Evolutionary conservation across 305 asterid species (phyloP).

Genomic region (Fraxinus platypoda): DNA sequence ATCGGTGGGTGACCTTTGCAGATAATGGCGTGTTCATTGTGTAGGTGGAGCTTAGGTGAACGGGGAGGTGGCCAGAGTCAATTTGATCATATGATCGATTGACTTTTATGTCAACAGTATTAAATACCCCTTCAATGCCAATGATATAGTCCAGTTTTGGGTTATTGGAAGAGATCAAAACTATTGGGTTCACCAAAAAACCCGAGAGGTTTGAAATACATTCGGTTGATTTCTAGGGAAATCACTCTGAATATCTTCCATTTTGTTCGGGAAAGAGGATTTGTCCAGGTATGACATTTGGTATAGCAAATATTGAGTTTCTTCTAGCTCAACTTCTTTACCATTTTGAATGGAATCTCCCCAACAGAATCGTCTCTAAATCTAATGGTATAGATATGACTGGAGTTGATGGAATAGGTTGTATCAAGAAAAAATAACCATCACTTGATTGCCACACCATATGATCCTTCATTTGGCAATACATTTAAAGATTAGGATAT

Average conservation of each 20-base stretch:
- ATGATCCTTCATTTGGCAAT: background rate
- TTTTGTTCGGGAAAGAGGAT: constrained; percentile 28
- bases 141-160: background rate
- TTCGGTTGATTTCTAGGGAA: constrained; percentile 18
- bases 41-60: too few relatives aligned
- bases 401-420: constrained; percentile 6
- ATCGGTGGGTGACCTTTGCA: too few relatives aligned
- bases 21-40: too few relatives aligned
- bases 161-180: background rate
- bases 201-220: too few relatives aligned
- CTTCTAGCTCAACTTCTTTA: background rate
- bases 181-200: background rate
- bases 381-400: constrained; percentile 8
- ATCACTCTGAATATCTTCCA: constrained; percentile 1
- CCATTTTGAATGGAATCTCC: background rate
- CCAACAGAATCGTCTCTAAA: background rate
- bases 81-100: too few relatives aligned
- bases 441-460: constrained; percentile 13
- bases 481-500: background rate
- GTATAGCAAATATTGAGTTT: background rate
- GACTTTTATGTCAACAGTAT: too few relatives aligned
- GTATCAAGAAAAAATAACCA: constrained; percentile 4
- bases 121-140: too few relatives aligned
- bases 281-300: constrained; percentile 30
- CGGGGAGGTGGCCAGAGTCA: too few relatives aligned